Evolutionary conservation across 768 basidiomycete species (phyloP).

Genomic region (Panellus pusillus): DNA sequence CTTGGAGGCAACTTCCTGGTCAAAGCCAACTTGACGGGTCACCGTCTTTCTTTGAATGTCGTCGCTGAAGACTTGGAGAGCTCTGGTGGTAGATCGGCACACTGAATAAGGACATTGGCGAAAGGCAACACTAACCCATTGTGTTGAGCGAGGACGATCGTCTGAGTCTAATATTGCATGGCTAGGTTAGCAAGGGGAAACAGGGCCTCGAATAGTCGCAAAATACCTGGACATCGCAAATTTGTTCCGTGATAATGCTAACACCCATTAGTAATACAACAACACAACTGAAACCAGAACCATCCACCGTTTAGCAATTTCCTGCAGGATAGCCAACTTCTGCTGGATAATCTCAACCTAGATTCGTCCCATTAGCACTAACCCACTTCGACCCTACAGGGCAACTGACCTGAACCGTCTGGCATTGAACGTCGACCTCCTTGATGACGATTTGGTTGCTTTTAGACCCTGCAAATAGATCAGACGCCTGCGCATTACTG

Average conservation of each 20-base stretch:
- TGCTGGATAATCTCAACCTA: slow-evolving; percentile 29
- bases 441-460: slow-evolving; percentile 24
- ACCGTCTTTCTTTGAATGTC: slow-evolving; percentile 22
- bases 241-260: slow-evolving; percentile 30
- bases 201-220: too few species aligned
- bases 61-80: slow-evolving; percentile 22
- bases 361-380: too few species aligned
- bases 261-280: neutral
- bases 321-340: slow-evolving; percentile 28
- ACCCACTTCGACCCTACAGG: too few species aligned
- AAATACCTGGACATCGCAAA: slow-evolving; percentile 28
- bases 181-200: too few species aligned
- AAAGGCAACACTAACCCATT: slow-evolving; percentile 1
- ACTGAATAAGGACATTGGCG: neutral
- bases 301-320: slow-evolving; percentile 28
- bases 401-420: slow-evolving; percentile 2
- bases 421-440: slow-evolving; percentile 13
- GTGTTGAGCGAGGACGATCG: slow-evolving; percentile 25
- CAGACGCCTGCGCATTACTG: slow-evolving; percentile 4
- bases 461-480: slow-evolving; percentile 21
- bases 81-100: neutral
- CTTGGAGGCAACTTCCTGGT: slow-evolving; percentile 19
- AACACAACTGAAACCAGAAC: neutral
- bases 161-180: slow-evolving; percentile 21
- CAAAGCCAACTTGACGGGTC: slow-evolving; percentile 23